Evolutionary conservation across 2,329 filamentous ascomycete species (phyloP).

Genomic region (Fusarium bactridioides): DNA sequence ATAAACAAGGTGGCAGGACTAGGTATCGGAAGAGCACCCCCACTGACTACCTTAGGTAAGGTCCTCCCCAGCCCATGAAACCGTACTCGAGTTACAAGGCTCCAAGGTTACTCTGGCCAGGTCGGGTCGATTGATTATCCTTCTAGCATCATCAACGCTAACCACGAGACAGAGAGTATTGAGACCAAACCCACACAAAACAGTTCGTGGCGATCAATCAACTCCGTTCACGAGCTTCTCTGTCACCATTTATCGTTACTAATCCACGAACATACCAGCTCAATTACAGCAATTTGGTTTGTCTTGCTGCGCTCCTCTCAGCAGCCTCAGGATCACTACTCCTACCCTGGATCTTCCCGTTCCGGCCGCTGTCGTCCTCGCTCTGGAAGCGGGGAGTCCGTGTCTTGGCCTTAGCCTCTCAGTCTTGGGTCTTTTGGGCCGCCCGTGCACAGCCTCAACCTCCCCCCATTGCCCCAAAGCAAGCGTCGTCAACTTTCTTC

Average conservation of each 20-base stretch:
- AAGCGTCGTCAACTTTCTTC: slow-evolving; percentile 40
- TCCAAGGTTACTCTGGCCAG: slow-evolving; percentile 21
- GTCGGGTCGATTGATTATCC: slow-evolving; percentile 25
- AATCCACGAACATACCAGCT: not conserved
- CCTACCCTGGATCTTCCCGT: slow-evolving; percentile 30
- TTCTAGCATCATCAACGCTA: slow-evolving; percentile 31
- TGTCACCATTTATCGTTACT: not conserved
- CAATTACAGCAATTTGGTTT: not conserved
- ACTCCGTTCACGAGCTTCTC: not conserved
- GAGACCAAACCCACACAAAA: slow-evolving; percentile 15
- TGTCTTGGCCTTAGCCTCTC: slow-evolving; percentile 8
- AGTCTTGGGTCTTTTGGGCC: slow-evolving; percentile 35
- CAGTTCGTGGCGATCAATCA: slow-evolving; percentile 18
- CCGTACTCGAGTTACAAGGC: slow-evolving; percentile 16
- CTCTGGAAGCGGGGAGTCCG: slow-evolving; percentile 43
- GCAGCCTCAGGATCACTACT: not conserved
- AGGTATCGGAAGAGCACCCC: not conserved
- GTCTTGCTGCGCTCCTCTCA: slow-evolving; percentile 2
- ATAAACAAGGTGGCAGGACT: not conserved
- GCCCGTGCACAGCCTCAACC: slow-evolving; percentile 46
- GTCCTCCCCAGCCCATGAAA: slow-evolving; percentile 19
- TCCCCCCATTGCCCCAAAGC: slow-evolving; percentile 34
- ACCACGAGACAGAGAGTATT: slow-evolving; percentile 9
- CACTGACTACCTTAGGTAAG: not conserved
- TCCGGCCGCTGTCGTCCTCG: slow-evolving; percentile 39